phyloP scores from a whole-genome alignment of 2,329 filamentous ascomycete species.

The Ascochyta pisi region DNA sequence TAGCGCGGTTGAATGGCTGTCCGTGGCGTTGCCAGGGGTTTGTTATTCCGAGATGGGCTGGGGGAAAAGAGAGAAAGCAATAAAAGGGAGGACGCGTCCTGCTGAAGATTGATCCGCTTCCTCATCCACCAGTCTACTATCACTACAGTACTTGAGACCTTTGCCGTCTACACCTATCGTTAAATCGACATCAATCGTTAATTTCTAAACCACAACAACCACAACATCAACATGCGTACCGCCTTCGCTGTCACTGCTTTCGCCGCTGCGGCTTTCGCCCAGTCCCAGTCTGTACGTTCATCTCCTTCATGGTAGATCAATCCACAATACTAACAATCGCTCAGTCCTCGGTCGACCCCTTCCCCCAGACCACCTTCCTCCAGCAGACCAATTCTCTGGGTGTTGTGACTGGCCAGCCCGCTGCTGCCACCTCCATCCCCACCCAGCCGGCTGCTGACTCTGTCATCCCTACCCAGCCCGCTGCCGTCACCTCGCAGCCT shows the following conservation, averaged over 20 bases:
- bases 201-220: constrained; percentile 16
- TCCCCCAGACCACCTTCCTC: constrained; percentile 38
- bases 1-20: constrained; percentile 7
- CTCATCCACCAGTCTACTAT: constrained; percentile 3
- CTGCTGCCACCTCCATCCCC: constrained; percentile 31
- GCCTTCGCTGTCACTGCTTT: constrained; percentile 34
- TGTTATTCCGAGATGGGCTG: constrained; percentile 14
- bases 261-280: constrained; percentile 34
- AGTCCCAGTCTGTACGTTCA: constrained; percentile 25
- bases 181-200: constrained; percentile 11
- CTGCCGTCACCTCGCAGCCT: constrained; percentile 33
- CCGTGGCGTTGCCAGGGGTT: constrained; percentile 18
- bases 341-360: constrained; percentile 29
- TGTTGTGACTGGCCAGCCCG: constrained; percentile 41
- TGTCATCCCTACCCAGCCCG: constrained; percentile 34
- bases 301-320: constrained; percentile 6
- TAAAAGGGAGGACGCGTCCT: constrained; percentile 8
- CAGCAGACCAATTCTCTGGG: constrained; percentile 41
- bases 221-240: constrained; percentile 35
- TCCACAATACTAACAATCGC: constrained; percentile 8
- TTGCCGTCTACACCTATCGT: constrained; percentile 13
- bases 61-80: neutral
- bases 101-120: neutral
- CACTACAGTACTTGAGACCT: constrained; percentile 4
- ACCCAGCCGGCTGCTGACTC: constrained; percentile 34